Percentiles rank a stretch among this genome's conserved stretches.
These are phyloP conservation scores for Umbelopsis ramanniana DNA, from an alignment of 192 early-diverging fungal genomes.

Conservation along the genomic window DNA sequence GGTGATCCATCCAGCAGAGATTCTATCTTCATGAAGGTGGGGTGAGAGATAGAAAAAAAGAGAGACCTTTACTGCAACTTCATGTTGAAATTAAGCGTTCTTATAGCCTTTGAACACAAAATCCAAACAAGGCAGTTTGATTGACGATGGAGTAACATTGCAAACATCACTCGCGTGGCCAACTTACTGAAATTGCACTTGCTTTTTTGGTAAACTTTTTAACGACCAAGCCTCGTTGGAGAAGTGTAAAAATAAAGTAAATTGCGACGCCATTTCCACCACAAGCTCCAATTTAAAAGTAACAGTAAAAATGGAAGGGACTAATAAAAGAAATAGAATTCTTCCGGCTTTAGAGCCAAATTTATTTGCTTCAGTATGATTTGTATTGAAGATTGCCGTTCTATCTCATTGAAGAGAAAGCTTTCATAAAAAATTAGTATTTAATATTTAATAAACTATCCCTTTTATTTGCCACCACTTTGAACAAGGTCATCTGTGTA, in stretches of 20 bases:
- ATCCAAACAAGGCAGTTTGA: conserved; percentile 1
- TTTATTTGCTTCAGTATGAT: too few species aligned
- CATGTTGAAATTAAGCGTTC: background rate
- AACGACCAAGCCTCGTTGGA: background rate
- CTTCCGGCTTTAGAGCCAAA: too few species aligned
- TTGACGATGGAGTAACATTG: background rate
- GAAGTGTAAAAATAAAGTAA: background rate
- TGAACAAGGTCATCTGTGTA: too few species aligned
- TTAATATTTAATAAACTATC: too few species aligned
- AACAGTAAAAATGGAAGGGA: too few species aligned
- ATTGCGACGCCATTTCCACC: background rate
- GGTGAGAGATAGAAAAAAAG: background rate
- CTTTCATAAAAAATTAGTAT: too few species aligned
- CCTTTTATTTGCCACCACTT: too few species aligned
- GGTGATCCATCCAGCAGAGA: background rate
- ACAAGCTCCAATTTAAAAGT: too few species aligned
- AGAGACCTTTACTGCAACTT: background rate
- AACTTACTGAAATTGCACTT: background rate
- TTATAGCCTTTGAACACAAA: background rate
- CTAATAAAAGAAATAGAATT: too few species aligned
- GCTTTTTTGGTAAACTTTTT: background rate
- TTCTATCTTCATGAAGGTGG: background rate
- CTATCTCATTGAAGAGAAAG: too few species aligned
- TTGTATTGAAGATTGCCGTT: too few species aligned
- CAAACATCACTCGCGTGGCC: background rate